Base-by-base conservation (phyloP, 345 rosid genomes). In the Psidium guajava region DNA sequence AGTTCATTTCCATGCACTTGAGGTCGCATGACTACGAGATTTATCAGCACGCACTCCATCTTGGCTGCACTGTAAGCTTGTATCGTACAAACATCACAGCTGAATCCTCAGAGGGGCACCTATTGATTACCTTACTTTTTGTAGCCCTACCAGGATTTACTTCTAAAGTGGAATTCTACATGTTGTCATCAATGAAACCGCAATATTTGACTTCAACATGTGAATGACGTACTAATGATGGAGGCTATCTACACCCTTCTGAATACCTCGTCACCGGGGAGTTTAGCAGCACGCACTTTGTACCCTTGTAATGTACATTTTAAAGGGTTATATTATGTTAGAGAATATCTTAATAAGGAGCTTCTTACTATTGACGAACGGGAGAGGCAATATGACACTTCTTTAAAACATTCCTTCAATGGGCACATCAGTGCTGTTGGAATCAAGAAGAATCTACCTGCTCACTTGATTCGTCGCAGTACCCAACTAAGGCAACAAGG, bases 391-490 rank as follows among this genome's bases (percentile, higher is more conserved):
- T 32, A 8, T 69, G 47, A 32, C 24, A 18, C 51, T 73, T 13
- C 86, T 42, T 64, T 27, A 42, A 64, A 85, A 85, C 3, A 24
- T 84, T 32, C 56, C 20, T 57, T 53, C 0, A 6, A 84, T 54
- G 28, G 28, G 54, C 57, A n/a, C 75, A 11, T 56, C 21, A 61
- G 74, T 8, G 74, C 74, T 28, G 53, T 47, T 10, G 6, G 22
- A 87, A 36, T 20, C 21, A 40, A 55, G 2, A 64, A 11, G 75
- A 59, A 56, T 32, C 52, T 89, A 95, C 99, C 98, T 97, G 99
- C 89, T 97, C 98, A 47, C 93, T 95, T 92, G 93, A 94, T 91
- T 97, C 98, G 11, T 97, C 98, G 83, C 99, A 97, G 61, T 91
- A 96, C 82, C 99, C 99, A 74, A 91, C 61, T 91, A 97, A 92